These are phyloP conservation scores for Ceratobasidium sp. DNA, from an alignment of 1,284 basidiomycete species.

Conservation along the genomic window DNA sequence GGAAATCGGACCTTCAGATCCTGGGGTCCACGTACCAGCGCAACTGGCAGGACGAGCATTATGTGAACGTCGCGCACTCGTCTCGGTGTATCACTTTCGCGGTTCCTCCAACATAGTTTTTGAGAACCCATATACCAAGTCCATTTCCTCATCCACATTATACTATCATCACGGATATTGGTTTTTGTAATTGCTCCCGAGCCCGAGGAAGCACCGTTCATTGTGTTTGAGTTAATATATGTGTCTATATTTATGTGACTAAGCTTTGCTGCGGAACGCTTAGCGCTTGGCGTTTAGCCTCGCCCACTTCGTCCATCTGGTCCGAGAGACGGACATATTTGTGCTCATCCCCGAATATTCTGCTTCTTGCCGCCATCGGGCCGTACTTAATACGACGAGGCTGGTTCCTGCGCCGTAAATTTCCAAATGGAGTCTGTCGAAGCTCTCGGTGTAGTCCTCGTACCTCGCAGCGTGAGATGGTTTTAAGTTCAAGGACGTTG, in stretches of 20 bases:
- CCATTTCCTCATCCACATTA: background rate
- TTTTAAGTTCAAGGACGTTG: conserved; percentile 21
- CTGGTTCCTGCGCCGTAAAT: background rate
- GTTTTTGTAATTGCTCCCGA: conserved; percentile 14
- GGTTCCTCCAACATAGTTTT: background rate
- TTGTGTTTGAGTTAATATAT: background rate
- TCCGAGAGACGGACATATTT: conserved; percentile 20
- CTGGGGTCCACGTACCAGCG: conserved; percentile 36
- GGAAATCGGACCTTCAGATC: conserved; percentile 26
- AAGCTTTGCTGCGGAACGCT: background rate
- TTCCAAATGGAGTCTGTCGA: conserved; percentile 30
- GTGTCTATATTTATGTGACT: background rate
- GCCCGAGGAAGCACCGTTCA: background rate
- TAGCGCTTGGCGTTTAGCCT: conserved; percentile 14
- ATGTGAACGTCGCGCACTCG: conserved; percentile 23
- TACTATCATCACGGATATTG: conserved; percentile 8
- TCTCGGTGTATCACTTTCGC: conserved; percentile 23
- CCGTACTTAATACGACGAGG: conserved; percentile 3
- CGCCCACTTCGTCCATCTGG: conserved; percentile 10
- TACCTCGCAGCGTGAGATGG: background rate
- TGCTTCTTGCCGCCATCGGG: conserved; percentile 30
- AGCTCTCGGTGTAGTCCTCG: background rate
- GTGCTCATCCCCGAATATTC: conserved; percentile 13
- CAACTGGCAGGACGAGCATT: conserved; percentile 34
- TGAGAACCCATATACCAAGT: background rate